A percentile compares a stretch with the other conserved stretches of the same genome.
phyloP scores from a whole-genome alignment of 495 filamentous ascomycete species.

The Annulohypoxylon stygium region DNA sequence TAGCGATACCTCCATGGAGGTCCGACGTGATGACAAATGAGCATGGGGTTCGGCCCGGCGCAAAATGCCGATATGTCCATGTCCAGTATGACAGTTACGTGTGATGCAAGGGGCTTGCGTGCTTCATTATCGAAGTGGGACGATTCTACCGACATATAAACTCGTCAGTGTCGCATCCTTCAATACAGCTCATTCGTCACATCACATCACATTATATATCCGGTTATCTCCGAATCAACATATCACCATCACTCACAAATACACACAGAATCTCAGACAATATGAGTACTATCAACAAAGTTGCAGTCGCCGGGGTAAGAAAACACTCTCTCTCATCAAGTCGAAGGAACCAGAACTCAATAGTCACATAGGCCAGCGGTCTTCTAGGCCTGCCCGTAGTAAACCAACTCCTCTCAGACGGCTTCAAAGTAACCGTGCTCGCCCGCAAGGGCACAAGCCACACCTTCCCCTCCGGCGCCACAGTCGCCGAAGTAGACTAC shows the following conservation, averaged over 20 bases:
- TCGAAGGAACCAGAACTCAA: background rate
- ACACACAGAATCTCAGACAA: background rate
- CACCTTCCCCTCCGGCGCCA: constrained; percentile 53
- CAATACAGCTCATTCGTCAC: background rate
- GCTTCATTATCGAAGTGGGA: background rate
- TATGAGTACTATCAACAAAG: constrained; percentile 61
- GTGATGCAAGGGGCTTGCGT: background rate
- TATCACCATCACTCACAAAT: background rate
- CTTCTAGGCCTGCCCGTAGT: constrained; percentile 66
- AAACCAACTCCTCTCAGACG: constrained; percentile 61
- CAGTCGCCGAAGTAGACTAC: constrained; percentile 63
- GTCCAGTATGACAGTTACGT: background rate
- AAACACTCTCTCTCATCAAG: background rate
- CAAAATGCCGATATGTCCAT: background rate
- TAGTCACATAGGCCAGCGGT: constrained; percentile 62
- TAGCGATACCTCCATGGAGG: background rate
- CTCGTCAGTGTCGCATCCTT: background rate
- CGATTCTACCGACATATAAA: background rate
- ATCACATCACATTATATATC: background rate
- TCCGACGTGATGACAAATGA: constrained; percentile 13
- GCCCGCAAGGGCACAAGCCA: constrained; percentile 58
- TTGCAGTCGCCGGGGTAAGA: constrained; percentile 64
- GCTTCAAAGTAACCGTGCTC: constrained; percentile 69
- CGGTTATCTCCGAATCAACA: background rate
- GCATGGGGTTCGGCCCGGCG: background rate